Percentiles rank a stretch among this genome's conserved stretches.
Conservation (phyloP, 225 moss, liverwort and hornwort species). For the Thuidium tamariscinum region DNA sequence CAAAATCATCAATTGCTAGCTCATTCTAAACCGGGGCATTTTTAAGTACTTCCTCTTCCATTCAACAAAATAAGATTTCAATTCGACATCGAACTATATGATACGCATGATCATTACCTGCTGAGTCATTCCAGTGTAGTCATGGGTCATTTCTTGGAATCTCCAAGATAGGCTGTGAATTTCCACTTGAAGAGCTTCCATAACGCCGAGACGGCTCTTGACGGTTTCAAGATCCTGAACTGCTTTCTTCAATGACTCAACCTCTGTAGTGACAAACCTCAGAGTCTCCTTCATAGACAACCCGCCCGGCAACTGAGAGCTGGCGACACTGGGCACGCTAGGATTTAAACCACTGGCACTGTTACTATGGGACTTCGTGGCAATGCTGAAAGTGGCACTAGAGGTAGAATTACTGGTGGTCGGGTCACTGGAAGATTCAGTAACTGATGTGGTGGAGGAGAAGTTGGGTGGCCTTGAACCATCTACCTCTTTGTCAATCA, state of each 20-base stretch:
- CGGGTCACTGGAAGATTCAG: conserved; percentile 13
- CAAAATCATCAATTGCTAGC: neutral
- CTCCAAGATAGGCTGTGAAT: conserved; percentile 15
- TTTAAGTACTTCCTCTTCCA: neutral
- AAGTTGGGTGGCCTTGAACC: conserved; percentile 3
- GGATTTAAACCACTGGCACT: conserved; percentile 11
- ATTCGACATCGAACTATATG: neutral
- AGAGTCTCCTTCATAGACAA: conserved; percentile 29
- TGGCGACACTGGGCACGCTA: conserved; percentile 7
- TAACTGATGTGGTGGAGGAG: conserved; percentile 18
- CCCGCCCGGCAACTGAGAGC: conserved; percentile 20
- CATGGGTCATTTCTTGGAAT: conserved; percentile 37
- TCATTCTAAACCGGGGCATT: neutral
- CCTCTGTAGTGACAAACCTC: conserved; percentile 5
- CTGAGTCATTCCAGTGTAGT: conserved; percentile 29
- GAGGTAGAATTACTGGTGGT: conserved; percentile 4
- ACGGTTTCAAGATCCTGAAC: conserved; percentile 21
- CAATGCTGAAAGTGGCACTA: conserved; percentile 6
- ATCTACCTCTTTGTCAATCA: conserved; percentile 26
- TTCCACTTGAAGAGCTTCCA: conserved; percentile 24
- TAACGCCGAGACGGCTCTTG: conserved; percentile 16
- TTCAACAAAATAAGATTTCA: neutral
- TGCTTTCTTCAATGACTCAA: conserved; percentile 23
- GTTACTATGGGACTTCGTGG: conserved; percentile 3
- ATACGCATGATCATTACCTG: conserved; percentile 9